Evolutionary conservation across 768 basidiomycete species (phyloP).

Genomic region (Amyloporia xantha): DNA sequence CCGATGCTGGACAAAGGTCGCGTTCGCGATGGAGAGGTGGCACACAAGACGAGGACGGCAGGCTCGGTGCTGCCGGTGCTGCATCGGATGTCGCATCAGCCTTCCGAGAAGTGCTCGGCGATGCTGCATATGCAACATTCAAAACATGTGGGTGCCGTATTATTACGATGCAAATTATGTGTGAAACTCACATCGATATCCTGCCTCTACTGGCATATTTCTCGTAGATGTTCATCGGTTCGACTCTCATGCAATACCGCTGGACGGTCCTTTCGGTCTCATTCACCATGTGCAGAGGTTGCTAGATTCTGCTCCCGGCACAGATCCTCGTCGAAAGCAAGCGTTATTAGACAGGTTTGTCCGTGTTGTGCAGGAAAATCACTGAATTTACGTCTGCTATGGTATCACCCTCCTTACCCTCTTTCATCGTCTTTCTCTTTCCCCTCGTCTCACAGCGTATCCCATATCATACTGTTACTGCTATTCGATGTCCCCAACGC

Average conservation of each 20-base stretch:
- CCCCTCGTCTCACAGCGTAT: not conserved
- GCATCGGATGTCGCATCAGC: conserved; percentile 30
- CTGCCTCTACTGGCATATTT: conserved; percentile 9
- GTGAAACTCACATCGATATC: too few relatives aligned
- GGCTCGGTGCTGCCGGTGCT: conserved; percentile 19
- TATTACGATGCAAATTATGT: too few relatives aligned
- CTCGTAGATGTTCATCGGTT: conserved; percentile 63
- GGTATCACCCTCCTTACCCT: not conserved
- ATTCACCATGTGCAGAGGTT: conserved; percentile 57
- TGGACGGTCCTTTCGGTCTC: conserved; percentile 69
- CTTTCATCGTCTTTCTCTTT: not conserved
- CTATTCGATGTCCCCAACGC: not conserved
- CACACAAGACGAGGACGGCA: conserved; percentile 24
- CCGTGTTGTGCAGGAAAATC: conserved; percentile 41
- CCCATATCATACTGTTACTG: not conserved
- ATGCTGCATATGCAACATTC: conserved; percentile 34
- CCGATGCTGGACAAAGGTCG: conserved; percentile 7
- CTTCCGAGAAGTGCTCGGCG: conserved; percentile 30
- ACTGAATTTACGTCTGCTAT: conserved; percentile 3
- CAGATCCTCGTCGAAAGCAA: conserved; percentile 38
- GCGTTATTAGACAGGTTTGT: conserved; percentile 53
- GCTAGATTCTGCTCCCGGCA: conserved; percentile 39
- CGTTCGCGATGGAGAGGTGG: conserved; percentile 18
- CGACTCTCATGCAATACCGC: conserved; percentile 67
- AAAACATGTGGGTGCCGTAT: conserved; percentile 53